These are phyloP conservation scores for Eustoma russellianum DNA, from an alignment of 257 asterid genomes.

Conservation along the genomic window DNA sequence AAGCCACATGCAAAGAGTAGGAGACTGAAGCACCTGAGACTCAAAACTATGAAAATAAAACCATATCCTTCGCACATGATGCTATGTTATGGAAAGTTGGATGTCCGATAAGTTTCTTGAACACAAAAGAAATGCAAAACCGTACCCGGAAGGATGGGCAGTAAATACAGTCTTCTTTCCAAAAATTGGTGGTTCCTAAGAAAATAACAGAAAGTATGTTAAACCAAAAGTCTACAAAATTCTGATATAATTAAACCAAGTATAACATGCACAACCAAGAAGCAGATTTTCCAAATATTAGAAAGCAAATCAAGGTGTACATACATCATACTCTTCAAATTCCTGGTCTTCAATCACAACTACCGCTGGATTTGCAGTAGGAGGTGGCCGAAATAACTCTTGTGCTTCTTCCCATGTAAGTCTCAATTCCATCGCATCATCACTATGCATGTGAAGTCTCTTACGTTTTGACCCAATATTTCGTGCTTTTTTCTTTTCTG, in stretches of 20 bases:
- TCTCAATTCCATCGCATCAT: conserved; percentile 67
- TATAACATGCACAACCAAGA: not conserved
- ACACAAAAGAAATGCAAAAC: not conserved
- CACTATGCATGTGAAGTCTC: conserved; percentile 76
- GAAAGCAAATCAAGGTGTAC: not conserved
- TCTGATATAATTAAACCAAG: not conserved
- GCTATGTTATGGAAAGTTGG: no score
- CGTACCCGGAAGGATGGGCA: conserved; percentile 77
- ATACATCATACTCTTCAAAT: conserved; percentile 79
- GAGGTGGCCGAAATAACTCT: conserved; percentile 76
- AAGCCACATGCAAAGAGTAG: no score
- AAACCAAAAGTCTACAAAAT: not conserved
- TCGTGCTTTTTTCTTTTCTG: conserved; percentile 68
- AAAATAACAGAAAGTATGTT: conserved; percentile 1
- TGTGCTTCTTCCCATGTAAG: conserved; percentile 97
- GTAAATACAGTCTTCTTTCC: conserved; percentile 83
- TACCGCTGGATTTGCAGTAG: conserved; percentile 45
- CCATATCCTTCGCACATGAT: no score
- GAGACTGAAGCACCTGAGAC: no score
- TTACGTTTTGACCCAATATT: conserved; percentile 68
- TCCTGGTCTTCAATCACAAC: conserved; percentile 60
- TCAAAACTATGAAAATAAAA: no score
- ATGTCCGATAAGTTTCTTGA: not conserved
- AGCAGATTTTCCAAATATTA: not conserved
- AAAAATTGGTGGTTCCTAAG: conserved; percentile 85